Percentiles rank a stretch among this genome's conserved stretches.
phyloP scores from a whole-genome alignment of 108 stramenopile genomes.

The Stephanodiscus triporus region DNA sequence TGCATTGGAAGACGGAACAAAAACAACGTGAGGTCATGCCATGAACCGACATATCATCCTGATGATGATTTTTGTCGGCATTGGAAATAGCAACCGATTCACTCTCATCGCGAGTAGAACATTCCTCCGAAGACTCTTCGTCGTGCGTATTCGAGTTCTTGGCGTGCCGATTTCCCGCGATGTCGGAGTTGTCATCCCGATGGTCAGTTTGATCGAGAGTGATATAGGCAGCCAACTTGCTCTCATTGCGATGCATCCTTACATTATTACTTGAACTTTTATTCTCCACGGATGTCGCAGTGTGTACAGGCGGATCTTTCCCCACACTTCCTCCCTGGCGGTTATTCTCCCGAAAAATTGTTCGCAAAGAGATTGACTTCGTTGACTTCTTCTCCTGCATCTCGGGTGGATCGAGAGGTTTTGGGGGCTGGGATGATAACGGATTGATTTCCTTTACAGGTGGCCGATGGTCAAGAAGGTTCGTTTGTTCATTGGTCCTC shows the following conservation, averaged over 20 bases:
- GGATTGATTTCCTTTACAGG: too few relatives aligned
- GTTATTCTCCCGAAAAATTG: too few relatives aligned
- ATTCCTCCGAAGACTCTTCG: not conserved
- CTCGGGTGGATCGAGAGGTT: too few relatives aligned
- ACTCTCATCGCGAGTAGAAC: not conserved
- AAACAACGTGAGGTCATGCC: not conserved
- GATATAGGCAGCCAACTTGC: not conserved
- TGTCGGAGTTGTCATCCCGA: not conserved
- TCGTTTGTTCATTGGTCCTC: too few relatives aligned
- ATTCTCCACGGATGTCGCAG: not conserved
- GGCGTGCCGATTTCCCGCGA: not conserved
- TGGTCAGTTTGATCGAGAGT: not conserved
- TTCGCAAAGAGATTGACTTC: too few relatives aligned
- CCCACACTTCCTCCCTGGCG: not conserved
- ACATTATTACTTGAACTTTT: not conserved
- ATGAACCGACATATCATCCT: not conserved
- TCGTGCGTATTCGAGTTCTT: not conserved
- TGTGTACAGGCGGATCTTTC: not conserved
- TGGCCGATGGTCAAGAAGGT: too few relatives aligned
- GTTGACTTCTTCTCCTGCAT: too few relatives aligned
- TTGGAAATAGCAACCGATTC: not conserved
- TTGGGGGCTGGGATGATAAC: too few relatives aligned
- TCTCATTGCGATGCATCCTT: not conserved
- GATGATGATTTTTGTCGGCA: not conserved
- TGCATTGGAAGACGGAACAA: not conserved